These are phyloP conservation scores for Trichoderma semiorbis DNA, from an alignment of 2,329 filamentous ascomycete genomes.

Conservation along the genomic window DNA sequence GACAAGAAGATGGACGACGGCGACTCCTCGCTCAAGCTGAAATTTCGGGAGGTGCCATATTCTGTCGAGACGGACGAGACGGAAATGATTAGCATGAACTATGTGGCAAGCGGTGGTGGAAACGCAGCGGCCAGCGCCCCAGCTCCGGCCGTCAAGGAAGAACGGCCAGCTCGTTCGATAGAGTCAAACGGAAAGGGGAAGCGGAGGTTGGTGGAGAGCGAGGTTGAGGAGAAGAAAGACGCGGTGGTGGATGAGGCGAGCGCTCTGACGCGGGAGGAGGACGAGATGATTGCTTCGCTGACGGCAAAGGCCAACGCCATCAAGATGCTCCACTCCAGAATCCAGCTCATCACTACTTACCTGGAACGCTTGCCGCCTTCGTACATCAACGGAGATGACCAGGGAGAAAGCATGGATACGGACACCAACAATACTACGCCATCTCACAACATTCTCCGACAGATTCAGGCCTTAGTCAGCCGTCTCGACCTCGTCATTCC, in stretches of 20 bases:
- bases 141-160: constrained; percentile 46
- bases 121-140: constrained; percentile 67
- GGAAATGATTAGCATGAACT: constrained; percentile 97
- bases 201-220: constrained; percentile 37
- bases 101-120: constrained; percentile 79
- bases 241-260: constrained; percentile 38
- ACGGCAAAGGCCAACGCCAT: constrained; percentile 89
- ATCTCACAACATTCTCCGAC: constrained; percentile 75
- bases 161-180: constrained; percentile 40
- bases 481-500: constrained; percentile 80
- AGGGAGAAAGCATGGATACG: constrained; percentile 33
- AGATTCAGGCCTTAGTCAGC: constrained; percentile 80
- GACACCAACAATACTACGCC: constrained; percentile 42
- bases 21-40: constrained; percentile 56
- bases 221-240: constrained; percentile 27
- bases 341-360: constrained; percentile 72
- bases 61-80: constrained; percentile 91
- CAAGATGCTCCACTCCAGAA: constrained; percentile 81
- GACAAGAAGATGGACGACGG: constrained; percentile 71
- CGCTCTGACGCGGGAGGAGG: constrained; percentile 54
- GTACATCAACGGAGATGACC: constrained; percentile 51
- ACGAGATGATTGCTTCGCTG: constrained; percentile 62
- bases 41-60: constrained; percentile 80
- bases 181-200: constrained; percentile 54
- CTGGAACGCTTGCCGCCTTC: constrained; percentile 68